Evolutionary conservation across 805 yeast species (phyloP).

Genomic region (Candida argentea): DNA sequence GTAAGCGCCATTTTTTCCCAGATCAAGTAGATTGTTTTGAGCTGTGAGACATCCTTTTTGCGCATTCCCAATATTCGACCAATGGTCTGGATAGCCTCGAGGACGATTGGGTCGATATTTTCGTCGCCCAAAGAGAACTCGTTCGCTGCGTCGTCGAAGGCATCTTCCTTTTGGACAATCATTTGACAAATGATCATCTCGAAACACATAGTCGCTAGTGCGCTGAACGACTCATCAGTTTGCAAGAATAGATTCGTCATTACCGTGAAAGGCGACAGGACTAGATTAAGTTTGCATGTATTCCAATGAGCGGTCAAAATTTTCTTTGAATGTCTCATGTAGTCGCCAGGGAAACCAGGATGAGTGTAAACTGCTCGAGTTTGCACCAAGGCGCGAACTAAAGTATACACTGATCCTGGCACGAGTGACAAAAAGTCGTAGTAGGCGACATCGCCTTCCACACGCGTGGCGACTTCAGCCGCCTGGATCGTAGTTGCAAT

Average conservation of each 20-base stretch:
- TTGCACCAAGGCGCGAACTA: constrained; percentile 36
- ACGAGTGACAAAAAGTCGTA: constrained; percentile 15
- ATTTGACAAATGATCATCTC: constrained; percentile 15
- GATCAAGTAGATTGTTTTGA: constrained; percentile 1
- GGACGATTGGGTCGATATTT: not conserved
- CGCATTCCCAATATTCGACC: too few species aligned
- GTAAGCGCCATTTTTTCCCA: constrained; percentile 19
- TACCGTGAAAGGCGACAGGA: constrained; percentile 30
- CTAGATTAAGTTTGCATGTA: constrained; percentile 6
- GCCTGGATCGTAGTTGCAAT: constrained; percentile 44
- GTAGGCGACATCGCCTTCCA: constrained; percentile 23
- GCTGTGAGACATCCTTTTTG: not conserved
- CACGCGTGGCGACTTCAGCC: constrained; percentile 49
- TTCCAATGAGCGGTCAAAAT: constrained; percentile 16
- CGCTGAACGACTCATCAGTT: constrained; percentile 33
- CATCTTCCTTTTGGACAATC: not conserved
- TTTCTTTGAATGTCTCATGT: too few species aligned
- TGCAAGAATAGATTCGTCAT: constrained; percentile 30
- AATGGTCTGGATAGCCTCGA: not conserved
- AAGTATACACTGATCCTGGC: constrained; percentile 18
- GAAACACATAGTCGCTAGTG: constrained; percentile 21
- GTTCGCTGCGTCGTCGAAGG: not conserved
- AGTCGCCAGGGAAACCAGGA: constrained; percentile 7
- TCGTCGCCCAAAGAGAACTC: not conserved
- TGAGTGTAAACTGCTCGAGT: constrained; percentile 13